Percentiles rank a stretch among this genome's conserved stretches.
These are phyloP conservation scores for Elsinoe fawcettii DNA, from an alignment of 2,329 filamentous ascomycete genomes.

Conservation along the genomic window DNA sequence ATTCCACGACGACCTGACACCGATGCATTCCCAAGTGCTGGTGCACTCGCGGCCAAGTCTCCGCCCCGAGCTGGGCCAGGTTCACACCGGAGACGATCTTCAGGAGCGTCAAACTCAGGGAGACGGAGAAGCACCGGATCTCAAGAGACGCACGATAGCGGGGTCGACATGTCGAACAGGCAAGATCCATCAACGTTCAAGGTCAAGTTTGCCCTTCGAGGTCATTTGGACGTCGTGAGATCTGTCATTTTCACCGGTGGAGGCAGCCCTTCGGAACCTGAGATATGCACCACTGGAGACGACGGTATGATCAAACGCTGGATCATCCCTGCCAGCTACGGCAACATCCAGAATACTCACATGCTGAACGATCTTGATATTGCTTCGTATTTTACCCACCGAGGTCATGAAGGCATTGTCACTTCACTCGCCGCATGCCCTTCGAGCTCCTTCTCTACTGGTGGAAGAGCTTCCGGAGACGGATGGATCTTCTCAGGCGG, in stretches of 20 bases:
- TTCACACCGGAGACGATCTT: constrained; percentile 72
- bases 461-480: constrained; percentile 79
- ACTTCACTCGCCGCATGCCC: constrained; percentile 82
- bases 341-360: constrained; percentile 45
- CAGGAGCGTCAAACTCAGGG: constrained; percentile 51
- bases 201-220: constrained; percentile 81
- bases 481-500: constrained; percentile 99
- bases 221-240: constrained; percentile 87
- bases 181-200: constrained; percentile 75
- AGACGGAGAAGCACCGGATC: constrained; percentile 56
- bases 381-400: constrained; percentile 86
- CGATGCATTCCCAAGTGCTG: constrained; percentile 77
- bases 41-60: constrained; percentile 71
- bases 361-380: constrained; percentile 78
- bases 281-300: constrained; percentile 92
- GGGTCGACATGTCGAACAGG: constrained; percentile 39
- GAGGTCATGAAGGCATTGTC: constrained; percentile 85
- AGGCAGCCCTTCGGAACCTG: constrained; percentile 87
- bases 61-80: constrained; percentile 58
- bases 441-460: constrained; percentile 79
- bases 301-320: constrained; percentile 95
- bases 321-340: constrained; percentile 80
- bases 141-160: constrained; percentile 51
- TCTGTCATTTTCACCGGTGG: constrained; percentile 95
- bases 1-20: constrained; percentile 67